Evolutionary conservation across 805 yeast species (phyloP).

Genomic region (Nakazawaea wyomingensis): DNA sequence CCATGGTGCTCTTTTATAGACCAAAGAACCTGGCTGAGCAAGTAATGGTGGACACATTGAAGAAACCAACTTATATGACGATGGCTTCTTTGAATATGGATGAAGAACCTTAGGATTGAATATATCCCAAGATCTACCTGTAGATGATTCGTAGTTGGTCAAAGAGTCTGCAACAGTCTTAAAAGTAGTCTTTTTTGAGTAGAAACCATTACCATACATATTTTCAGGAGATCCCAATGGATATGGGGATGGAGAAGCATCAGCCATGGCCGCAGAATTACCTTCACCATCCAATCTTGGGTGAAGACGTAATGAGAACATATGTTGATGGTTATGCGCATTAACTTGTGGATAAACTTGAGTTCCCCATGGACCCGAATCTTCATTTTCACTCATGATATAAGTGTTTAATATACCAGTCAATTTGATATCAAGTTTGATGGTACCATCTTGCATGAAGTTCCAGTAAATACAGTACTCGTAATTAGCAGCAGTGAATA

Average conservation of each 20-base stretch:
- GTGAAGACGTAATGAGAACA: conserved; percentile 71
- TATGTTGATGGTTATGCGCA: conserved; percentile 85
- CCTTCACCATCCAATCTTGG: conserved; percentile 80
- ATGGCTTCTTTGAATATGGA: conserved; percentile 69
- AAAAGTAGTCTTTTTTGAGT: conserved; percentile 58
- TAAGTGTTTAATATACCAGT: conserved; percentile 82
- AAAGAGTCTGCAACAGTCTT: conserved; percentile 64
- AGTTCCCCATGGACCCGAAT: conserved; percentile 73
- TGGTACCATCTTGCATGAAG: conserved; percentile 79
- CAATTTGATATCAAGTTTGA: conserved; percentile 71
- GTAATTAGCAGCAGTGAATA: conserved; percentile 82
- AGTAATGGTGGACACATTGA: conserved; percentile 68
- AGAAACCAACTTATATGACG: conserved; percentile 72
- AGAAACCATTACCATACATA: conserved; percentile 75
- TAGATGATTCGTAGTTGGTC: conserved; percentile 53
- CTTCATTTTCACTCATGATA: conserved; percentile 59
- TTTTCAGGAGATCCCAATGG: conserved; percentile 66
- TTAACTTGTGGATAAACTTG: conserved; percentile 73
- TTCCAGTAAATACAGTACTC: conserved; percentile 83
- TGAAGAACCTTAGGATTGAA: conserved; percentile 66
- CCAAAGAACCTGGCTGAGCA: conserved; percentile 70
- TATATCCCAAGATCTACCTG: conserved; percentile 73
- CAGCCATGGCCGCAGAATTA: conserved; percentile 66
- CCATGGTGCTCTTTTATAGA: conserved; percentile 80
- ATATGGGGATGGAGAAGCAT: conserved; percentile 54